phyloP scores from a whole-genome alignment of 2,329 filamentous ascomycete species.

The Pleoardoris graminearum region DNA sequence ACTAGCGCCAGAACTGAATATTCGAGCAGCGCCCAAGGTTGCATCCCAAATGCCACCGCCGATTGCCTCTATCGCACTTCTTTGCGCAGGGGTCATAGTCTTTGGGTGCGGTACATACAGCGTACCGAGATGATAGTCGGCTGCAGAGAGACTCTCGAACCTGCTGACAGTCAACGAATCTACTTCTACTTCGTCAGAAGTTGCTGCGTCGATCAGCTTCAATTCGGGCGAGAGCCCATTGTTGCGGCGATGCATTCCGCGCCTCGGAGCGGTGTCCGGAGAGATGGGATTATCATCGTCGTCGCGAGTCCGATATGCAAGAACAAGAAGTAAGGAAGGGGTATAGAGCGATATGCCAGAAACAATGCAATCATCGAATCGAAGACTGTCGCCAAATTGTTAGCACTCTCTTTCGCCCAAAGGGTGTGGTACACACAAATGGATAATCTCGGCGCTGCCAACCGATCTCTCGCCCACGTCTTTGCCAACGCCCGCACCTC shows the following conservation, averaged over 20 bases:
- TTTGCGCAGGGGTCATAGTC: constrained; percentile 63
- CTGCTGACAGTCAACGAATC: constrained; percentile 84
- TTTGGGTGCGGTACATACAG: constrained; percentile 74
- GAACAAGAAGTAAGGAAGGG: constrained; percentile 83
- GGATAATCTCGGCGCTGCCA: constrained; percentile 85
- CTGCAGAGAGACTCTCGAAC: constrained; percentile 81
- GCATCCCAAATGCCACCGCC: constrained; percentile 85
- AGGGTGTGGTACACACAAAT: constrained; percentile 67
- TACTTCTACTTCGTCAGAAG: constrained; percentile 80
- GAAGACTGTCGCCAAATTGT: constrained; percentile 62
- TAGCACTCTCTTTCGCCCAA: constrained; percentile 30
- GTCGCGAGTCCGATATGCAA: constrained; percentile 83
- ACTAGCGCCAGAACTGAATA: constrained; percentile 87
- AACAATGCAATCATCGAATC: constrained; percentile 91
- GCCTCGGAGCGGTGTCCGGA: constrained; percentile 62
- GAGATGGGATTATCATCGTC: constrained; percentile 63
- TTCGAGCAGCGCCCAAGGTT: constrained; percentile 80
- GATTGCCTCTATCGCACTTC: constrained; percentile 75
- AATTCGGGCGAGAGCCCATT: constrained; percentile 87
- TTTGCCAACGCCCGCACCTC: constrained; percentile 67
- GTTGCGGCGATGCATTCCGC: constrained; percentile 70
- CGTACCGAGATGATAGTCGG: constrained; percentile 88
- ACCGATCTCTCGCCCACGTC: constrained; percentile 70
- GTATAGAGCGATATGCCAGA: constrained; percentile 97
- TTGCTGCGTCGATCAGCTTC: constrained; percentile 84